Percentiles rank a stretch among this genome's conserved stretches.
Conservation (phyloP, 352 stramenopile species). For the Pythium myriotylum region DNA sequence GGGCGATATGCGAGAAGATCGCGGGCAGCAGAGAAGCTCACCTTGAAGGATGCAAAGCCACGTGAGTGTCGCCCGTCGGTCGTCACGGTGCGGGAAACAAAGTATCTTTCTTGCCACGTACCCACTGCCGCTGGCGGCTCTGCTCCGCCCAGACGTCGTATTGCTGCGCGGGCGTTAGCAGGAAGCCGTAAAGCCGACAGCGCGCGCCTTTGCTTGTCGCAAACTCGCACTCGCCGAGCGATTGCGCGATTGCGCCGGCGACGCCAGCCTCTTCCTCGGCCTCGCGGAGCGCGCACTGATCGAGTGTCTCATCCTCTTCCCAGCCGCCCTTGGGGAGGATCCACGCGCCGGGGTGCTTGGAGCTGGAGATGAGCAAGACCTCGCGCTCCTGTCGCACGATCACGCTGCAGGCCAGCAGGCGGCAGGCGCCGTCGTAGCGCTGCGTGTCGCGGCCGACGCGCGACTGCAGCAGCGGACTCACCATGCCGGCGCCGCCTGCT, state of each 20-base stretch:
- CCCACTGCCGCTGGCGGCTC: conserved; percentile 55
- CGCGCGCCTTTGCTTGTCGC: conserved; percentile 44
- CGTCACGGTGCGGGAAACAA: background rate
- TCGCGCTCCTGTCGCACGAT: conserved; percentile 26
- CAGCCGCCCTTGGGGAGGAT: conserved; percentile 97
- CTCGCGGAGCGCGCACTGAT: conserved; percentile 91
- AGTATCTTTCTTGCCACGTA: conserved; percentile 24
- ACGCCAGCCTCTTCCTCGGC: conserved; percentile 94
- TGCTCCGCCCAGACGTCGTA: conserved; percentile 66
- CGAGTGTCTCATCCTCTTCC: conserved; percentile 93
- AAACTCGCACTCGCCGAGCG: conserved; percentile 56
- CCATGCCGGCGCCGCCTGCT: too few species aligned
- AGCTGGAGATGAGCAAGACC: conserved; percentile 90
- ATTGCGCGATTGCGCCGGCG: conserved; percentile 31
- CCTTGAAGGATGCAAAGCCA: background rate
- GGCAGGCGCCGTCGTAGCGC: conserved; percentile 60
- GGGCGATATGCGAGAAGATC: conserved; percentile 5
- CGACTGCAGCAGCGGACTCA: conserved; percentile 42
- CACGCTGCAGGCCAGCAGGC: conserved; percentile 65
- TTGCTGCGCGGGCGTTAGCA: conserved; percentile 34
- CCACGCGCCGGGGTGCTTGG: conserved; percentile 89
- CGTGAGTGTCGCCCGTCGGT: background rate
- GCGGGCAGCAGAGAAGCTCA: too few species aligned
- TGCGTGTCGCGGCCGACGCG: conserved; percentile 64
- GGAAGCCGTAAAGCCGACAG: conserved; percentile 58